These are phyloP conservation scores for Cyclocybe cylindracea DNA, from an alignment of 768 basidiomycete genomes.

Conservation along the genomic window DNA sequence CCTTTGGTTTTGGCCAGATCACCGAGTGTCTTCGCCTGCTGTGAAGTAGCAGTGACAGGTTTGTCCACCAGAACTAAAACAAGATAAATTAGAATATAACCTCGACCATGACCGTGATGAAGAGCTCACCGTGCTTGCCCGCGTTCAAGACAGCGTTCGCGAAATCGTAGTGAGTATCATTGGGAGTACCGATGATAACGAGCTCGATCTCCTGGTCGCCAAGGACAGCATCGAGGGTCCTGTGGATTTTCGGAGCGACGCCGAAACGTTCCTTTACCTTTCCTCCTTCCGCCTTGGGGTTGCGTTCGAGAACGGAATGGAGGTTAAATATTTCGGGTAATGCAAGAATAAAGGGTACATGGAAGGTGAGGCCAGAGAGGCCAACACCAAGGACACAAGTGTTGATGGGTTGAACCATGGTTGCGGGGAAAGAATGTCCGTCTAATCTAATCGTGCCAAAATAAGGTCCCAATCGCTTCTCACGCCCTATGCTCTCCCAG, in stretches of 20 bases:
- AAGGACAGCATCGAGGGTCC: constrained; percentile 60
- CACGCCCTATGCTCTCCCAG: no score
- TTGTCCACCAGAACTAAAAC: constrained; percentile 75
- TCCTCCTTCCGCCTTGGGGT: constrained; percentile 59
- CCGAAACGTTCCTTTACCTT: constrained; percentile 70
- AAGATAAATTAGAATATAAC: neutral
- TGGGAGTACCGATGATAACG: constrained; percentile 72
- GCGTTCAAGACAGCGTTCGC: constrained; percentile 66
- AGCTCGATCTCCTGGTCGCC: constrained; percentile 65
- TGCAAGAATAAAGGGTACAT: constrained; percentile 76
- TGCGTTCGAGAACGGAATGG: constrained; percentile 74
- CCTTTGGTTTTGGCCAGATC: constrained; percentile 58
- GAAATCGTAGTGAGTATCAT: constrained; percentile 68
- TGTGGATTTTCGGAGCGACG: constrained; percentile 55
- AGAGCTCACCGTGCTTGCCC: constrained; percentile 65
- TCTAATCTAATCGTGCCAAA: neutral
- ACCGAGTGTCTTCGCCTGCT: constrained; percentile 62
- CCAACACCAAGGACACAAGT: constrained; percentile 79
- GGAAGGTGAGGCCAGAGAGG: constrained; percentile 76
- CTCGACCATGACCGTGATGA: neutral
- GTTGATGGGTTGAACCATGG: constrained; percentile 52
- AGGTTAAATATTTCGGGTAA: constrained; percentile 71
- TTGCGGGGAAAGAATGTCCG: constrained; percentile 1
- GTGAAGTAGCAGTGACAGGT: constrained; percentile 63
- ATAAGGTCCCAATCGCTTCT: no score